phyloP scores from a whole-genome alignment of 345 rosid genomes.

The Arabidopsis thaliana region DNA sequence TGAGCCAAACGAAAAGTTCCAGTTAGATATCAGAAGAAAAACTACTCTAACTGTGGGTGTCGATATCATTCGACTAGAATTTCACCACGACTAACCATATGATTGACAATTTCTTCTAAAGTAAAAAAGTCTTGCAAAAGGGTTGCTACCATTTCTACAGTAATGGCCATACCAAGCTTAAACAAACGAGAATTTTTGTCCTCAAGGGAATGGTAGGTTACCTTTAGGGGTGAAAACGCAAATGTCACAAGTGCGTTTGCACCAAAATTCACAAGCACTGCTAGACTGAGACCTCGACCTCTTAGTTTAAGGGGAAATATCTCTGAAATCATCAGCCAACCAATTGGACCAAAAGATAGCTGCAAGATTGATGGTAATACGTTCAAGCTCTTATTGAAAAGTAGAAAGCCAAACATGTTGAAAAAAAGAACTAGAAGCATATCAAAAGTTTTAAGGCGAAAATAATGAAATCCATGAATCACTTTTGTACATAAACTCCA shows the following conservation, averaged over 20 bases:
- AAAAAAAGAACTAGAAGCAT: conserved; percentile 11
- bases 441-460: conserved; percentile 15
- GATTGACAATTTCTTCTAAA: neutral
- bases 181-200: conserved; percentile 6
- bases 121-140: neutral
- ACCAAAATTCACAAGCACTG: conserved; percentile 91
- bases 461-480: neutral
- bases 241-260: conserved; percentile 94
- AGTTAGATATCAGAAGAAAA: too few species aligned
- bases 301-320: conserved; percentile 81
- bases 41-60: neutral
- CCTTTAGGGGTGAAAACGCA: conserved; percentile 91
- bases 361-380: conserved; percentile 50
- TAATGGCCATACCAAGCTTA: neutral
- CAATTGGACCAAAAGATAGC: conserved; percentile 97
- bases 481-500: neutral
- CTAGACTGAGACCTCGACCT: conserved; percentile 88
- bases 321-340: conserved; percentile 99
- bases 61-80: neutral
- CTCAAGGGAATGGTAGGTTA: conserved; percentile 35
- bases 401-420: neutral
- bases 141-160: conserved; percentile 10
- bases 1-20: neutral
- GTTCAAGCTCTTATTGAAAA: conserved; percentile 1
- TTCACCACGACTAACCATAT: neutral